These are phyloP conservation scores for Magnusiomyces suaveolens DNA, from an alignment of 1,139 yeast genomes.

Conservation along the genomic window DNA sequence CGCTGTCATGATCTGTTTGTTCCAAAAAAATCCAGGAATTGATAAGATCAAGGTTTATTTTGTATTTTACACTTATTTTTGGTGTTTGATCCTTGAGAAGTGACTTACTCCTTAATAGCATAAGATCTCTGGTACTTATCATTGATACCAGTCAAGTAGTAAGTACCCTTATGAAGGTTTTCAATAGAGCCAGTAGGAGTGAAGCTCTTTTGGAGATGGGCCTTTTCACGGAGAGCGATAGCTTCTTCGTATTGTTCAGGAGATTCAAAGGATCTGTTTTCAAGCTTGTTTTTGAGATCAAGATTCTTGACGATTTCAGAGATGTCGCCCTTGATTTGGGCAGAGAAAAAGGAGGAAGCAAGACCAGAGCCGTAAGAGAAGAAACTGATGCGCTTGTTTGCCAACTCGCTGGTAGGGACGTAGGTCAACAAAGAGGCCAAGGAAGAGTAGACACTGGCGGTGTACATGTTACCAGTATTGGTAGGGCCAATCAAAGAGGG, in stretches of 20 bases:
- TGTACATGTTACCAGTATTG: conserved; percentile 97
- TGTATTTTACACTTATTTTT: not conserved
- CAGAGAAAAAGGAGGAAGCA: conserved; percentile 82
- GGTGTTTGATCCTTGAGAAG: too few relatives aligned
- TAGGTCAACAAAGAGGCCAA: conserved; percentile 70
- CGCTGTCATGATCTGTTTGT: too few relatives aligned
- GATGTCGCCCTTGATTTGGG: conserved; percentile 73
- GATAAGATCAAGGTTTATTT: too few relatives aligned
- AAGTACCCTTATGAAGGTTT: conserved; percentile 61
- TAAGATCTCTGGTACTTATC: conserved; percentile 83
- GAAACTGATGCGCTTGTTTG: conserved; percentile 77
- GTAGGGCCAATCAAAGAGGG: conserved; percentile 86
- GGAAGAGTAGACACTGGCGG: conserved; percentile 87
- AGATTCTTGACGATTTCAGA: conserved; percentile 54
- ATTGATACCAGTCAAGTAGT: conserved; percentile 75
- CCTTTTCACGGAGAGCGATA: conserved; percentile 76
- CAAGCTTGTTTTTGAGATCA: conserved; percentile 60
- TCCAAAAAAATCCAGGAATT: too few relatives aligned
- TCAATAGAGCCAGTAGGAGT: conserved; percentile 74
- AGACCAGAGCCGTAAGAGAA: conserved; percentile 98
- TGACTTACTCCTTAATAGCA: conserved; percentile 44
- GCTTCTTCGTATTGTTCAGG: conserved; percentile 80
- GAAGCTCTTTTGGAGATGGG: conserved; percentile 71
- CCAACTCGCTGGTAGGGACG: conserved; percentile 64
- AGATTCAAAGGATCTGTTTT: conserved; percentile 53